Base-by-base conservation (phyloP, 2,329 filamentous ascomycete genomes). In the Colletotrichum tanaceti region DNA sequence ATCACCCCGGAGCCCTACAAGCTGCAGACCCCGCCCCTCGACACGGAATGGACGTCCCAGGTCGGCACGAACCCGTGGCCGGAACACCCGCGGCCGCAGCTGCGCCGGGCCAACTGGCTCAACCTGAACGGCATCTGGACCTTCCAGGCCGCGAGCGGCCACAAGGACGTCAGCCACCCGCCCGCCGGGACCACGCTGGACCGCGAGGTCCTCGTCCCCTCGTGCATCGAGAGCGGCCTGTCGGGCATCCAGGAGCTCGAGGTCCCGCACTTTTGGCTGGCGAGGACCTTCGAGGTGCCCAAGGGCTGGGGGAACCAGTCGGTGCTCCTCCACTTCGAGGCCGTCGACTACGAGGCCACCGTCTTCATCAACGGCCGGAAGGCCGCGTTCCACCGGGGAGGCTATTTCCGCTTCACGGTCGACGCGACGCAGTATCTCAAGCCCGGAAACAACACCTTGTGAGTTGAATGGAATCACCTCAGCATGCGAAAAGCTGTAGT, bases 341-440 rank as follows among this genome's bases (percentile, higher is more conserved):
- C 86, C 6, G 86, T 88, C 38, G 86, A 89, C 72, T 88, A 87
- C 65, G 81, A 87, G 71, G 80, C 84, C 7, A 85, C 83, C 0
- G 84, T 91, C 1, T 90, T 85, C 66, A 79, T 91, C 71, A 90
- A 90, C 71, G 85, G 85, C 3, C 73, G 82, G 28, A 70, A 84
- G 22, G 84, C 84, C 4, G 84, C 82, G 0, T 83, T 82, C 60
- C 82, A 91, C 70, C 79, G 82, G 1, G 89, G 89, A 28, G 89
- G 89, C 0, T 91, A 90, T 73, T 89, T 85, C 73, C 82, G 85
- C 32, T 91, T 91, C 73, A 84, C 81, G 1, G 71, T 90, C 22
- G 89, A 91, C 72, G 79, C 88, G 20, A 90, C 89, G 0, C 73
- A 82, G 53, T 72, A 79, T 16, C 53, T 85, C 44, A 76, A 74